These are phyloP conservation scores for Euphorbia peplus DNA, from an alignment of 345 rosid genomes.

Conservation along the genomic window DNA sequence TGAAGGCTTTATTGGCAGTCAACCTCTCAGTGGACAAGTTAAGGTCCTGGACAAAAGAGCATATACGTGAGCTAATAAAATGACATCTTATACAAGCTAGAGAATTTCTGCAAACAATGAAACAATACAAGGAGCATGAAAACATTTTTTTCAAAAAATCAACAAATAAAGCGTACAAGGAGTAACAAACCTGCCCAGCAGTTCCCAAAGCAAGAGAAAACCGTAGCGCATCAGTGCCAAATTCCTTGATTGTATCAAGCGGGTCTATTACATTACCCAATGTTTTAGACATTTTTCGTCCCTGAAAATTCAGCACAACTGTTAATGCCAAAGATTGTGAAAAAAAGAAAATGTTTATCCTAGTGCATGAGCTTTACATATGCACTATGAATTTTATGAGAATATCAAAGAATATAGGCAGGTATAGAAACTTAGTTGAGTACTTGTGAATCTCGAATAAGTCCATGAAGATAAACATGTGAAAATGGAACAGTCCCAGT, in stretches of 20 bases:
- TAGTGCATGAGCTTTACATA: not conserved
- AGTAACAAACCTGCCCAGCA: slow-evolving; percentile 86
- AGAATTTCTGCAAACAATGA: slow-evolving; percentile 14
- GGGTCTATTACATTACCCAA: slow-evolving; percentile 94
- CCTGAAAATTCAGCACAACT: slow-evolving; percentile 48
- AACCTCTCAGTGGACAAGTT: slow-evolving; percentile 90
- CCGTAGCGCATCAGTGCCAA: slow-evolving; percentile 93
- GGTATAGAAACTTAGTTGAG: not conserved
- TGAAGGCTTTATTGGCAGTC: slow-evolving; percentile 92
- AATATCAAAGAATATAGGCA: not conserved
- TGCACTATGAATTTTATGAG: not conserved
- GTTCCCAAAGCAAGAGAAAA: slow-evolving; percentile 91
- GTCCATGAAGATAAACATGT: slow-evolving; percentile 89
- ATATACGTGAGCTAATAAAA: slow-evolving; percentile 20
- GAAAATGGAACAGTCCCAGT: slow-evolving; percentile 93
- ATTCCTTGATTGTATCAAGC: slow-evolving; percentile 84
- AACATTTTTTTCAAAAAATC: too few species aligned
- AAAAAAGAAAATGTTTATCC: not conserved
- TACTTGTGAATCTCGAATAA: slow-evolving; percentile 76
- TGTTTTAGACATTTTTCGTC: slow-evolving; percentile 92
- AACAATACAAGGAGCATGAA: not conserved
- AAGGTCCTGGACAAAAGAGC: slow-evolving; percentile 60
- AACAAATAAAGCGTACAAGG: slow-evolving; percentile 13
- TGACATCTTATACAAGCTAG: slow-evolving; percentile 15
- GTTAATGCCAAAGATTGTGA: not conserved